Evolutionary conservation across 805 yeast species (phyloP), one percentile per base, ranked within the genome.

Genomic region (Isabelozyma rhagii): DNA sequence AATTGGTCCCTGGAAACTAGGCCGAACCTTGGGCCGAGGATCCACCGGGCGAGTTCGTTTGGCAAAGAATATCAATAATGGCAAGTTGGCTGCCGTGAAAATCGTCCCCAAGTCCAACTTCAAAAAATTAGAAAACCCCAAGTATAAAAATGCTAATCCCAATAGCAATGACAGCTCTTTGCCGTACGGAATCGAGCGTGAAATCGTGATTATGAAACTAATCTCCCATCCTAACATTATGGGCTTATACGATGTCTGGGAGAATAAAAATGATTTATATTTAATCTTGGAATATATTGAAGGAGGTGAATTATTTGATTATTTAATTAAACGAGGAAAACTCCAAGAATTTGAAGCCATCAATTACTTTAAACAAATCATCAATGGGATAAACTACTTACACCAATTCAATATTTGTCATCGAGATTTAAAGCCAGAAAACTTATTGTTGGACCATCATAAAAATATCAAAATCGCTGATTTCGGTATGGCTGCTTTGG

Each of bases 201-300:
- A 94, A 66, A 96, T 94, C 55, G 92, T 94, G 59, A 94, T 94
- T 58, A 94, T 93, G 99, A 94, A 94, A 69, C 77, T 94, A 40
- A 82, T 94, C 43, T 88, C 94, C 52, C 98, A 94, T 67, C 90
- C 96, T 10, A 93, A 94, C 62, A 94, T 94, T 21, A 83, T 94
- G 81, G 87, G 94, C 25, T 75, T 94, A 39, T 94, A 91, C 64
- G 99, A 94, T 63, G 99, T 94, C 21, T 94, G 98, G 98, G 99
- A 94, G 68, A 93, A 94, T 56, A 85, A 89, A 56, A 90, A 89
- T 61, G 97, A 93, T 52, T 75, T 94, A 50, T 88, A 85, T 60
- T 66, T 88, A 55, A 90, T 88, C 11, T 69, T 88, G 45, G 96
- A 88, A 62, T 88, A 87, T 63, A 92, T 88, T 31, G 92, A 88